Base-by-base conservation (phyloP, 306 rosid genomes). In the Ormosia semicastrata region DNA sequence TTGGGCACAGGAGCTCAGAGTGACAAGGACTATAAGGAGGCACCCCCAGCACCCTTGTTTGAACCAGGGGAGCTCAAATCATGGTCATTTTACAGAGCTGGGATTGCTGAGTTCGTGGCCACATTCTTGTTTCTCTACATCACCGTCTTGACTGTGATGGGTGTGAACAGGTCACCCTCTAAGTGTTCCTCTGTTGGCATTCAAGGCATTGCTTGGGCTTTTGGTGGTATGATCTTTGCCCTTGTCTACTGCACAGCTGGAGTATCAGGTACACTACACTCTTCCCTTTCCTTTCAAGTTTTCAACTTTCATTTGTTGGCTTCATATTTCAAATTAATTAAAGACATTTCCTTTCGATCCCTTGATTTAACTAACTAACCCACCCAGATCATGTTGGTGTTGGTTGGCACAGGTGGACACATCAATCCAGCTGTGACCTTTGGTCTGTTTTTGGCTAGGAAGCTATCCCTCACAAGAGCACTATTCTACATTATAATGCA, bases 141-240 rank as follows among this genome's bases (percentile, higher is more conserved):
- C 81, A 89, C 97, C 24, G 43, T 94, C 41, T 76, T 92, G 73
- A 94, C 98, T 33, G 98, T 92, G 0, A 94, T 92, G 94, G 98
- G 97, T n/a, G 92, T 90, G 2, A 76, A 50, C 18, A 88, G 85
- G 18, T 69, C 90, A 13, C 54, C 85, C 0, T 24, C 5, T 57
- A 91, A 81, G 85, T 94, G 98, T 82, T 43, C 86, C 76, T 69
- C 91, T 74, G 98, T 94, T 41, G 97, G 98, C 46, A 79, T 89
- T 76, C 98, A 92, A 57, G 98, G 98, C 6, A 94, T 94, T 82
- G 98, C 98, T 62, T 94, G 98, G 98, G 92, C 98, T 71, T 94
- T 94, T 85, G 98, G 98, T 75, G 98, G 98, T n/a, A 91, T 91
- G 97, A 94, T 94, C 65, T 94, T 94, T 66, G 95, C 97, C 8